Evolutionary conservation across 1,284 basidiomycete genomes (phyloP).

Genomic region (Clitocybe nebularis): DNA sequence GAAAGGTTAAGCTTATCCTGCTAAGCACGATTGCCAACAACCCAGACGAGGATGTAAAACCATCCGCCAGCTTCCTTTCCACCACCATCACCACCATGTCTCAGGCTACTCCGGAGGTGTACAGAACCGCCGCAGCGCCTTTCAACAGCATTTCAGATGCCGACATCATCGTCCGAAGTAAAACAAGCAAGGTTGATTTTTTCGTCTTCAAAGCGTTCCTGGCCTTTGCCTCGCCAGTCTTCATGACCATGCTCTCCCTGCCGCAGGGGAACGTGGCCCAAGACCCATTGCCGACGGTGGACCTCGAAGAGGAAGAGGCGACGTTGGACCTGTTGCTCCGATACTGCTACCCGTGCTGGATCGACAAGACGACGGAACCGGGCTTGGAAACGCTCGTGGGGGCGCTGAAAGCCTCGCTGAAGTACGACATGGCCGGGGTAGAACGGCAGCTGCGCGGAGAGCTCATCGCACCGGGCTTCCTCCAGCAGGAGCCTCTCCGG

Average conservation of each 20-base stretch:
- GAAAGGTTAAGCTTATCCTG: too few relatives aligned
- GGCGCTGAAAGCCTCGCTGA: conserved; percentile 2
- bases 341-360: conserved; percentile 10
- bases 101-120: not conserved
- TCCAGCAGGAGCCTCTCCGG: conserved; percentile 27
- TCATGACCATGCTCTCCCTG: conserved; percentile 37
- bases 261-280: conserved; percentile 26
- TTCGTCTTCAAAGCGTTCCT: conserved; percentile 34
- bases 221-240: conserved; percentile 34
- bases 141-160: conserved; percentile 27
- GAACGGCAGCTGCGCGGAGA: conserved; percentile 17
- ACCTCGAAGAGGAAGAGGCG: too few relatives aligned
- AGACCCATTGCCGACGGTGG: too few relatives aligned
- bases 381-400: conserved; percentile 7
- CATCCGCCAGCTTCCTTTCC: not conserved
- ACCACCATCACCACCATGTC: not conserved
- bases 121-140: conserved; percentile 7
- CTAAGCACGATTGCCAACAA: too few relatives aligned
- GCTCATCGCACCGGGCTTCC: conserved; percentile 20
- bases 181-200: conserved; percentile 33
- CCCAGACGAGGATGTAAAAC: not conserved
- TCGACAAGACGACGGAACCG: not conserved
- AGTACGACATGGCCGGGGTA: conserved; percentile 26
- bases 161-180: conserved; percentile 37
- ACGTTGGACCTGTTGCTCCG: conserved; percentile 3